These are phyloP conservation scores for Nemophila menziesii DNA, from an alignment of 257 asterid species.

Conservation along the genomic window DNA sequence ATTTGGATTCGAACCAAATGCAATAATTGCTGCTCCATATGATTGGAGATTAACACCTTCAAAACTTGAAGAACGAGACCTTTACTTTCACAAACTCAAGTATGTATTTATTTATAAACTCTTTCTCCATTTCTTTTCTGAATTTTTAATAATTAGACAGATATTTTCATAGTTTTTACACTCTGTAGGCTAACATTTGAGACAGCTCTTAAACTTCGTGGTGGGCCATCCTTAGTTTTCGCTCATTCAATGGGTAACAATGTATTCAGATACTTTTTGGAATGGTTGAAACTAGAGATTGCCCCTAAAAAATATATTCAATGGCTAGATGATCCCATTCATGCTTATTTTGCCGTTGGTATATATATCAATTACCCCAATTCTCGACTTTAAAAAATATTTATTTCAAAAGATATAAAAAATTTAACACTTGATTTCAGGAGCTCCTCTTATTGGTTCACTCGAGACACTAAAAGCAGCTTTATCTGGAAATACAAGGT, in stretches of 20 bases:
- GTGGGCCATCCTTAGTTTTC: constrained; percentile 91
- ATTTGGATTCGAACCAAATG: constrained; percentile 96
- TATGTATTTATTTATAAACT: too few relatives aligned
- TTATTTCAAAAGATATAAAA: too few relatives aligned
- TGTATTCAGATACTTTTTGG: constrained; percentile 97
- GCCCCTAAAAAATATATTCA: constrained; percentile 75
- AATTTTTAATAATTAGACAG: too few relatives aligned
- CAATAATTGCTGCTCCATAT: constrained; percentile 88
- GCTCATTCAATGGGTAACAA: constrained; percentile 97
- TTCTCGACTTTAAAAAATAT: constrained; percentile 10
- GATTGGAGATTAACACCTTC: constrained; percentile 98
- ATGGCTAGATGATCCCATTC: constrained; percentile 93
- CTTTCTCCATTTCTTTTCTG: too few relatives aligned
- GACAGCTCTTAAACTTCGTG: constrained; percentile 93
- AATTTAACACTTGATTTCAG: constrained; percentile 33
- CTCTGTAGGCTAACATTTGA: constrained; percentile 92
- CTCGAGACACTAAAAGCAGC: constrained; percentile 71
- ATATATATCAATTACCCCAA: too few relatives aligned
- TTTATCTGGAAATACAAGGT: constrained; percentile 68
- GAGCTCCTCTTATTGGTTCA: constrained; percentile 94
- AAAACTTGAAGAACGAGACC: constrained; percentile 97
- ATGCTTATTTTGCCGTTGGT: constrained; percentile 99
- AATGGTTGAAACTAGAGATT: constrained; percentile 93
- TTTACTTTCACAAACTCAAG: constrained; percentile 94
- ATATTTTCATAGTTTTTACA: too few relatives aligned